Evolutionary conservation across 1,284 basidiomycete genomes (phyloP), one percentile per base, ranked within the genome.

Genomic region (Cystobasidium pallidum): DNA sequence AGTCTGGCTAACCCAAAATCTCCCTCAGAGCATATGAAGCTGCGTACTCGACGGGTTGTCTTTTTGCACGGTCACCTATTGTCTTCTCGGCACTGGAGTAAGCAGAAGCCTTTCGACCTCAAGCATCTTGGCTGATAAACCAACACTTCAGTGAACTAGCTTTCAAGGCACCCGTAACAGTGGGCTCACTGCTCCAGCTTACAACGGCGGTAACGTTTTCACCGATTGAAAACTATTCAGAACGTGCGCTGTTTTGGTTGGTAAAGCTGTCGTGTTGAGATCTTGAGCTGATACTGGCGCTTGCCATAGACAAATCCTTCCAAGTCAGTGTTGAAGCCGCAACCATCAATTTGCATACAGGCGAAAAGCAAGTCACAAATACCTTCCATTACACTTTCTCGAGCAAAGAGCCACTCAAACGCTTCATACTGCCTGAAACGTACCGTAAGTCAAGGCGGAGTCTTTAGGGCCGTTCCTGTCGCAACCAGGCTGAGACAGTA

Each of bases 21-120:
- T 76, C 21, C 74, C 73, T 10, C 74, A 75, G 67, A 21, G 79
- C 80, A 0, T 82, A 80, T 77, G 81, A 82, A 74, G 75, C 80
- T 0, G 81, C 80, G 1, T 82, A 79, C 75, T 77, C 80, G 70
- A 78, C 76, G 1, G 80, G 78, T 0, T 79, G 78, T 72, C 67
- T 79, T 21, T 78, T 81, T 64, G 78, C 78, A 28, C 76, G 79
- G 6, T 74, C 76, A 6, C 78, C 79, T 10, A 81, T 82, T 17
- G 77, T 76, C 17, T 82, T 82, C 73, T 73, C 82, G 7, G 77
- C 81, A 4, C 76, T 82, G 21, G 81, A 82, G 72, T 75, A 39
- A 39, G 62, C 13, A 7, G 6, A 39, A 13, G 13, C 7, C 36
- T 6, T 6, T 39, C 6, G 7, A 39, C 7, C 36, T 7, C 36